Percentiles rank a stretch among this genome's conserved stretches.
phyloP scores from a whole-genome alignment of 306 rosid species.

The Cicer cuneatum region DNA sequence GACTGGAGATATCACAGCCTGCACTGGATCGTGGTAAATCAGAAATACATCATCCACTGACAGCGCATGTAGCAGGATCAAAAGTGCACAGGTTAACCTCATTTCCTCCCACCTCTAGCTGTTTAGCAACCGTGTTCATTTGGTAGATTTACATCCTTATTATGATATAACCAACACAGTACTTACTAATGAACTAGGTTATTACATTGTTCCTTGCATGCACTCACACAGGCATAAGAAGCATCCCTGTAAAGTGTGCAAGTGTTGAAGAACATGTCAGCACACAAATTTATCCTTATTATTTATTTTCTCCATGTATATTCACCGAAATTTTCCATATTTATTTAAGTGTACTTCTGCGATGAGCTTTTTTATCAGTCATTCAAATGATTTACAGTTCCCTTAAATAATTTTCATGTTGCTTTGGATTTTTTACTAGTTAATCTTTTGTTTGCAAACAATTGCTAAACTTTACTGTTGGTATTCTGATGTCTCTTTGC shows the following conservation, averaged over 20 bases:
- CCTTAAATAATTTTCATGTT: slow-evolving; percentile 23
- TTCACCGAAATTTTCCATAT: slow-evolving; percentile 8
- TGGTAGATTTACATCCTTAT: slow-evolving; percentile 7
- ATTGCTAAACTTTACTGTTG: slow-evolving; percentile 35
- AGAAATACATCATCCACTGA: slow-evolving; percentile 81
- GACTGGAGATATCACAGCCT: slow-evolving; percentile 96
- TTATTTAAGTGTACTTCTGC: slow-evolving; percentile 20
- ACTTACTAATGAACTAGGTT: slow-evolving; percentile 17
- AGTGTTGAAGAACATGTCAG: neutral
- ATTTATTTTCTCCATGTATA: neutral
- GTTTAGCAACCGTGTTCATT: slow-evolving; percentile 23
- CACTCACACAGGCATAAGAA: neutral
- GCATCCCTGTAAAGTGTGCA: slow-evolving; percentile 4
- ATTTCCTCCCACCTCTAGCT: slow-evolving; percentile 32
- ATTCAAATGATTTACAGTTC: slow-evolving; percentile 21
- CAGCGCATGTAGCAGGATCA: slow-evolving; percentile 65
- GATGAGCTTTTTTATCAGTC: slow-evolving; percentile 1
- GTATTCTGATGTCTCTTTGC: slow-evolving; percentile 40
- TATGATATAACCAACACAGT: neutral
- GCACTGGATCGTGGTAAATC: slow-evolving; percentile 88
- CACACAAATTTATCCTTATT: neutral
- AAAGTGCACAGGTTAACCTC: slow-evolving; percentile 82
- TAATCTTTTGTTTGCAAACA: neutral
- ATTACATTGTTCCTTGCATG: slow-evolving; percentile 20
- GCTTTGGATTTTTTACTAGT: neutral